Conservation (phyloP, 768 basidiomycete species). For the Mycena rebaudengoi region DNA sequence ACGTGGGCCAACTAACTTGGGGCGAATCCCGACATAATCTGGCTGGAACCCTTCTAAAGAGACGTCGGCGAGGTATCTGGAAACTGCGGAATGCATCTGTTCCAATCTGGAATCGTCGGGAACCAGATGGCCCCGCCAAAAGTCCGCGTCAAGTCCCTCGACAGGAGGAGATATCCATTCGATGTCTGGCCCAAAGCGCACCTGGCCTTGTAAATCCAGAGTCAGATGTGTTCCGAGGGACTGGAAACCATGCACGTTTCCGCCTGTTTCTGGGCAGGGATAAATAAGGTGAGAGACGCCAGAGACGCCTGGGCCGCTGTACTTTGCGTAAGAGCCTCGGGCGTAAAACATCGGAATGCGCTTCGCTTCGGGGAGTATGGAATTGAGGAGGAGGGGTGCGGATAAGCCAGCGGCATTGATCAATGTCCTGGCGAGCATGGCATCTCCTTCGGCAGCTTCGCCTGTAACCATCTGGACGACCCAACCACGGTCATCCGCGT, state of each 20-base stretch:
- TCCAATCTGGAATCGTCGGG: conserved; percentile 68
- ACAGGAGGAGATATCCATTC: conserved; percentile 82
- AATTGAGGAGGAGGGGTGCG: conserved; percentile 74
- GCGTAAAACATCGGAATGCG: conserved; percentile 83
- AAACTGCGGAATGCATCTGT: conserved; percentile 79
- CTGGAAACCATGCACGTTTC: conserved; percentile 71
- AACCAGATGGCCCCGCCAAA: conserved; percentile 75
- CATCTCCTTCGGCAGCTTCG: conserved; percentile 53
- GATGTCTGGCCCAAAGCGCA: conserved; percentile 93
- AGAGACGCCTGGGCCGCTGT: conserved; percentile 79
- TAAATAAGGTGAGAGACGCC: conserved; percentile 84
- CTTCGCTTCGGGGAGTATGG: conserved; percentile 62
- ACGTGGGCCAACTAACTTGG: conserved; percentile 81
- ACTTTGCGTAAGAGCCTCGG: conserved; percentile 88
- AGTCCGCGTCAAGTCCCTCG: conserved; percentile 64
- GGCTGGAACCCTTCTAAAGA: conserved; percentile 67
- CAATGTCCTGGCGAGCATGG: conserved; percentile 76
- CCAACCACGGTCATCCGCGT: conserved; percentile 73
- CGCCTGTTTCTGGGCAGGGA: conserved; percentile 81
- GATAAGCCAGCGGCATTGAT: conserved; percentile 88
- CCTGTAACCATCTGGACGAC: conserved; percentile 82
- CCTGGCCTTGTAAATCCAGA: conserved; percentile 82
- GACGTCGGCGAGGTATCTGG: conserved; percentile 75
- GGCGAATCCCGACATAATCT: conserved; percentile 88
- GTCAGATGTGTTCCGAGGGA: conserved; percentile 94